Evolutionary conservation across 768 basidiomycete genomes (phyloP).

Genomic region (Serendipita sp.): DNA sequence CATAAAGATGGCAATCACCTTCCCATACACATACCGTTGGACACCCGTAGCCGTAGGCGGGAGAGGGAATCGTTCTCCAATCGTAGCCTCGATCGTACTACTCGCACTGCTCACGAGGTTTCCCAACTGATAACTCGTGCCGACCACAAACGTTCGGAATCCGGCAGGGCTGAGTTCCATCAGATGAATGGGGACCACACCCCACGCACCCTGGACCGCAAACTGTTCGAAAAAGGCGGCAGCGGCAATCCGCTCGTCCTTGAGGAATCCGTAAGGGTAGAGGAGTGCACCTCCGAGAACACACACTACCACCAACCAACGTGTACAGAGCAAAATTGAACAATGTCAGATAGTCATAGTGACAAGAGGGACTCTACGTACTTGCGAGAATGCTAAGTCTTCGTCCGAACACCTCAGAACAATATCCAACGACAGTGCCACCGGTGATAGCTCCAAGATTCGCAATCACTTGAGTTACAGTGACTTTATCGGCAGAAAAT

Average conservation of each 20-base stretch:
- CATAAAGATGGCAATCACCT: conserved; percentile 4
- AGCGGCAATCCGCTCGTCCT: conserved; percentile 32
- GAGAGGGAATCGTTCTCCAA: conserved; percentile 4
- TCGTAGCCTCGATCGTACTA: neutral
- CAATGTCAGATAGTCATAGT: neutral
- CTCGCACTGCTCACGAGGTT: conserved; percentile 26
- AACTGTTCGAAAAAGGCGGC: conserved; percentile 81
- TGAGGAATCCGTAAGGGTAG: conserved; percentile 6
- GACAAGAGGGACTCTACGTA: neutral
- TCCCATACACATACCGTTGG: neutral
- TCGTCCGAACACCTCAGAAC: conserved; percentile 38
- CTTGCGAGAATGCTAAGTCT: conserved; percentile 54
- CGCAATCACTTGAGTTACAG: conserved; percentile 29
- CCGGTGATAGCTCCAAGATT: conserved; percentile 1
- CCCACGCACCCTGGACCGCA: conserved; percentile 85
- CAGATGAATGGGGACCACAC: conserved; percentile 68
- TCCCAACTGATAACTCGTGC: conserved; percentile 71
- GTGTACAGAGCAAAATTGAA: too few species aligned
- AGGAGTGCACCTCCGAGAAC: neutral
- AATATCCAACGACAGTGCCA: conserved; percentile 62
- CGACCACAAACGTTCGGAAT: conserved; percentile 78
- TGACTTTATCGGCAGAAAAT: conserved; percentile 41
- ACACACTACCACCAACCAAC: too few species aligned
- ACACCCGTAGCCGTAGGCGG: neutral
- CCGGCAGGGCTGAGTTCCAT: conserved; percentile 77